Evolutionary conservation across 2,329 filamentous ascomycete genomes (phyloP).

Genomic region (Fusarium sp.): DNA sequence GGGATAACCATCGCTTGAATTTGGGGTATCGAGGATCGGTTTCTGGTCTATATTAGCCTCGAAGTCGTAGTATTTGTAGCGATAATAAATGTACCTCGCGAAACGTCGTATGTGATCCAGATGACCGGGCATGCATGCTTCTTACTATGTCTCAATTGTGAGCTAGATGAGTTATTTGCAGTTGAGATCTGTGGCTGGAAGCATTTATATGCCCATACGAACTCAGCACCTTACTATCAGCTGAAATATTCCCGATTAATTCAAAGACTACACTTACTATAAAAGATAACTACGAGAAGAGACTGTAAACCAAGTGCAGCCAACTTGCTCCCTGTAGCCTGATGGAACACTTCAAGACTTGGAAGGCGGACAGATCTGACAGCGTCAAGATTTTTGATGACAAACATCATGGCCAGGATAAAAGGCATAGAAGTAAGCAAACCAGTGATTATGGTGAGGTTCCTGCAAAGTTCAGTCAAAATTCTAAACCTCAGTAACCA

Average conservation of each 20-base stretch:
- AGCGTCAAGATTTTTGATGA: neutral
- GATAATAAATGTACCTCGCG: conserved; percentile 70
- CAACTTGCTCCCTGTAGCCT: neutral
- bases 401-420: neutral
- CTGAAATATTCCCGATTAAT: too few relatives aligned
- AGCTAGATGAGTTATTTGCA: neutral
- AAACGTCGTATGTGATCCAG: conserved; percentile 88
- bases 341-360: neutral
- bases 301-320: neutral
- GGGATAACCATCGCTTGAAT: conserved; percentile 75
- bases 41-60: conserved; percentile 62
- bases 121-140: conserved; percentile 51
- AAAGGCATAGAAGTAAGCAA: accelerated
- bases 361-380: neutral
- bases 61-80: neutral
- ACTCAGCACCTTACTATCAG: accelerated
- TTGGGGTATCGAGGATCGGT: conserved; percentile 84
- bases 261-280: neutral
- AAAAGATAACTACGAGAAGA: neutral
- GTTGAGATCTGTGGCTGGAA: neutral
- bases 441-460: neutral
- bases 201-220: neutral
- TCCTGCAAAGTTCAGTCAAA: neutral
- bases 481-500: too few relatives aligned
- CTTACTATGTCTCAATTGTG: neutral